phyloP scores from a whole-genome alignment of 345 rosid genomes.

The Mangifera indica region DNA sequence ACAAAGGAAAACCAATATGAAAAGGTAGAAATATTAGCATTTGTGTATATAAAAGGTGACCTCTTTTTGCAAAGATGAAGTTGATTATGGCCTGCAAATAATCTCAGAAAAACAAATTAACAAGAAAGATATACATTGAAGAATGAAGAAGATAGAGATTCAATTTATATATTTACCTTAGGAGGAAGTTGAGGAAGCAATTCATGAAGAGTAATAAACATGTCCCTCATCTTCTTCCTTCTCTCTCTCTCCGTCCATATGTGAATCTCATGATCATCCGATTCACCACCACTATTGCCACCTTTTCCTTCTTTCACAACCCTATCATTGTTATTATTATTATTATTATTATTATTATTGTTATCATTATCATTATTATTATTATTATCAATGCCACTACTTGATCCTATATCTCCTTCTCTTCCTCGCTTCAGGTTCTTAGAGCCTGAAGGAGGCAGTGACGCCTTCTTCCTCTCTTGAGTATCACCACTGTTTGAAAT shows the following conservation, averaged over 20 bases:
- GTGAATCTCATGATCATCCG: slow-evolving; percentile 56
- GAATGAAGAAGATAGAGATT: not conserved
- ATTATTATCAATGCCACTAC: too few species aligned
- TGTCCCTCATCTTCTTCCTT: slow-evolving; percentile 77
- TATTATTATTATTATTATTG: too few species aligned
- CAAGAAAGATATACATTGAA: not conserved
- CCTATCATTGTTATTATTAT: too few species aligned
- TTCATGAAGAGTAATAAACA: slow-evolving; percentile 65
- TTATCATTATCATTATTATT: too few species aligned
- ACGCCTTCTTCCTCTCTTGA: not conserved
- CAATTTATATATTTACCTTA: slow-evolving; percentile 43
- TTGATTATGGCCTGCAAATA: not conserved
- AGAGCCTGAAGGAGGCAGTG: not conserved
- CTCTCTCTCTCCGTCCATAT: slow-evolving; percentile 79
- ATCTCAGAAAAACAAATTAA: not conserved
- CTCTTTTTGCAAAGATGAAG: not conserved
- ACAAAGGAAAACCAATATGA: not conserved
- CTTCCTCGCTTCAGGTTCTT: slow-evolving; percentile 7
- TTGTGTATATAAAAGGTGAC: not conserved
- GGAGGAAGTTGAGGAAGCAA: slow-evolving; percentile 80
- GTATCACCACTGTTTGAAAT: too few species aligned
- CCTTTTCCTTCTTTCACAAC: not conserved
- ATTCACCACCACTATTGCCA: slow-evolving; percentile 27
- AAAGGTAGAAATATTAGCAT: too few species aligned
- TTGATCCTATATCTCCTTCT: not conserved